Evolutionary conservation across 768 basidiomycete genomes (phyloP), one percentile per base, ranked within the genome.

Genomic region (Rhodotorula babjevae): DNA sequence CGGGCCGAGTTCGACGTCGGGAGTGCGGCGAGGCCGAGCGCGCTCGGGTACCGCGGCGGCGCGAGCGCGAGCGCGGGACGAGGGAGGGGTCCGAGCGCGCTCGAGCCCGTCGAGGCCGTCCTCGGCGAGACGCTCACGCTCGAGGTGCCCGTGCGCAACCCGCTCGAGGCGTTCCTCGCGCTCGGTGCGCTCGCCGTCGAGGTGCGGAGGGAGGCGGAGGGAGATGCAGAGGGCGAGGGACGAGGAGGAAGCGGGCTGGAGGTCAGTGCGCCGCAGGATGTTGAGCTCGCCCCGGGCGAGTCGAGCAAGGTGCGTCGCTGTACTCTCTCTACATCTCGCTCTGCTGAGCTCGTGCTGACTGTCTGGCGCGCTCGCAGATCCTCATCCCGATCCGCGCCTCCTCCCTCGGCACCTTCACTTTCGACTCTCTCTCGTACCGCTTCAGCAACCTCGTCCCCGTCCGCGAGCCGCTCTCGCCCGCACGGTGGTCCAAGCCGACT

Each of bases 391-490:
- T 73, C 3, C 36, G 58, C 40, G 67, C 64, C 7, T 23, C 33
- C 12, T 11, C 40, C 10, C 47, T 65, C 29, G 61, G 58, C 6
- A 52, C 63, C 42, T 68, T 52, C 61, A 33, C 63, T 14, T 57
- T 76, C 67, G 49, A 19, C 29, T 52, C 65, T 8, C 40, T 76
- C 23, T 69, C 72, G 8, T 76, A 73, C 64, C 63, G 58, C 25
- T 71, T 71, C 67, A 61, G 68, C 56, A 58, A 70, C 58, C 73
- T 72, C 23, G 81, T 87, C 55, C 84, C 85, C 52, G 83, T 83
- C 56, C 92, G 89, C 73, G 80, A 87, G 44, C 94, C 93, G 79
- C 85, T 93, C 47, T 86, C 87, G 66, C 25, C 50, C 25, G 84
- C 94, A 29, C 87, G 93, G 94, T 79, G 82, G 87, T 2, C 84